These are phyloP conservation scores for Pseudogymnoascus sp. DNA, from an alignment of 2,329 filamentous ascomycete species.

Conservation along the genomic window DNA sequence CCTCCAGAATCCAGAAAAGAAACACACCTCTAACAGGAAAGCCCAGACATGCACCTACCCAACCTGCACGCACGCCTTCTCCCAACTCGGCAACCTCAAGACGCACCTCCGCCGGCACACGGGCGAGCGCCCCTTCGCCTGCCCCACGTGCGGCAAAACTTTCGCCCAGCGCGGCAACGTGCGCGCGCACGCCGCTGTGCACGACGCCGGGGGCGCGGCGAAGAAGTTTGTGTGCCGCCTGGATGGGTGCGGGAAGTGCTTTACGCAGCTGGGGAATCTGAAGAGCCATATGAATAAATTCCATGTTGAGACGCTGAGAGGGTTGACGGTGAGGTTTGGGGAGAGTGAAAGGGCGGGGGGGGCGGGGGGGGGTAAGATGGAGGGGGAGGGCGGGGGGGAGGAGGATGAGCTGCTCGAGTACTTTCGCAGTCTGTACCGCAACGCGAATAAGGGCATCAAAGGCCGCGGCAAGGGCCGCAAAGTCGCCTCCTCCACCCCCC, in stretches of 20 bases:
- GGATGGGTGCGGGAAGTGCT: conserved; percentile 77
- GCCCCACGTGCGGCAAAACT: conserved; percentile 68
- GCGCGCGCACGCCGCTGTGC: conserved; percentile 72
- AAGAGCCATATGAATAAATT: conserved; percentile 97
- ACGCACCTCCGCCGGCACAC: conserved; percentile 84
- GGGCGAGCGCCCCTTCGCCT: conserved; percentile 75
- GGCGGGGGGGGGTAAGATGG: too few species aligned
- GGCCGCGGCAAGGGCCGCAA: conserved; percentile 80
- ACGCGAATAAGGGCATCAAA: conserved; percentile 97
- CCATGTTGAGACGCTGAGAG: conserved; percentile 64
- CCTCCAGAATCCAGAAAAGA: not conserved
- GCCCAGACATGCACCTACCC: conserved; percentile 51
- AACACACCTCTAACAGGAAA: not conserved
- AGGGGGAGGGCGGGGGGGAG: too few species aligned
- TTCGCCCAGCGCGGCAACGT: conserved; percentile 86
- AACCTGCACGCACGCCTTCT: conserved; percentile 71
- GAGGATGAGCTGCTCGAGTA: conserved; percentile 78
- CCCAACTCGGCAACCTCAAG: conserved; percentile 84
- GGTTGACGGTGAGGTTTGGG: conserved; percentile 61
- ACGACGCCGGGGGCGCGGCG: conserved; percentile 44
- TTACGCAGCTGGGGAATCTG: conserved; percentile 84
- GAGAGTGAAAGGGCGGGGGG: not conserved
- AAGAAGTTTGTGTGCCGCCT: conserved; percentile 77
- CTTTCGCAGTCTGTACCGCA: conserved; percentile 84
- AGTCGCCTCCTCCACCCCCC: too few species aligned